Conservation (phyloP, 129 eudicot species). For the Sambucus nigra region DNA sequence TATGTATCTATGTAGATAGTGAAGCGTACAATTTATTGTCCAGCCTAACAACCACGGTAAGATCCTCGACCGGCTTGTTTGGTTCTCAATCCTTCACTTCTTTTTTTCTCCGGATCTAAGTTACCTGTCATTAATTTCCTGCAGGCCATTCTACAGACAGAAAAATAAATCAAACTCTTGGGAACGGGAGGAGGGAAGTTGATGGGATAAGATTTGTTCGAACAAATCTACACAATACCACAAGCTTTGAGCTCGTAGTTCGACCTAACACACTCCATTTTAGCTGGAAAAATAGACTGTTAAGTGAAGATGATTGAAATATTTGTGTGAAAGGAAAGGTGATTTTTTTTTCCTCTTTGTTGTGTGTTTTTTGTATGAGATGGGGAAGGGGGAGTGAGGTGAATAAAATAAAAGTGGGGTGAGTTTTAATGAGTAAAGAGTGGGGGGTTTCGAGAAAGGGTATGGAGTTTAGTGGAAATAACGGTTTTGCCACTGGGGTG, state of each 20-base stretch:
- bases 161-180: too few relatives aligned
- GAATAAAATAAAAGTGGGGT: too few relatives aligned
- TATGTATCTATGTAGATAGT: too few relatives aligned
- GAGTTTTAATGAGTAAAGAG: too few relatives aligned
- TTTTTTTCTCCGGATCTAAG: conserved; percentile 79
- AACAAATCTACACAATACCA: conserved; percentile 50
- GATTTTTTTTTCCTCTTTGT: too few relatives aligned
- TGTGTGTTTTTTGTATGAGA: too few relatives aligned
- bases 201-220: too few relatives aligned
- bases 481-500: neutral
- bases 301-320: too few relatives aligned
- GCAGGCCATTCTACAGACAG: conserved; percentile 41
- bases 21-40: neutral
- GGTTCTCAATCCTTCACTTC: conserved; percentile 78
- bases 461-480: neutral
- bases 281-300: neutral
- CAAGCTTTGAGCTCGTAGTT: conserved; percentile 50
- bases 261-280: conserved; percentile 35
- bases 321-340: too few relatives aligned
- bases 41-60: conserved; percentile 87
- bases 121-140: conserved; percentile 33
- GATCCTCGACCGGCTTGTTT: conserved; percentile 94
- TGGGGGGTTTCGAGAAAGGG: neutral
- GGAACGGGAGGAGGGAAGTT: too few relatives aligned
- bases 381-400: neutral